Evolutionary conservation across 371 early-diverging fungal species (phyloP).

Genomic region (Blastocladiella emersonii): DNA sequence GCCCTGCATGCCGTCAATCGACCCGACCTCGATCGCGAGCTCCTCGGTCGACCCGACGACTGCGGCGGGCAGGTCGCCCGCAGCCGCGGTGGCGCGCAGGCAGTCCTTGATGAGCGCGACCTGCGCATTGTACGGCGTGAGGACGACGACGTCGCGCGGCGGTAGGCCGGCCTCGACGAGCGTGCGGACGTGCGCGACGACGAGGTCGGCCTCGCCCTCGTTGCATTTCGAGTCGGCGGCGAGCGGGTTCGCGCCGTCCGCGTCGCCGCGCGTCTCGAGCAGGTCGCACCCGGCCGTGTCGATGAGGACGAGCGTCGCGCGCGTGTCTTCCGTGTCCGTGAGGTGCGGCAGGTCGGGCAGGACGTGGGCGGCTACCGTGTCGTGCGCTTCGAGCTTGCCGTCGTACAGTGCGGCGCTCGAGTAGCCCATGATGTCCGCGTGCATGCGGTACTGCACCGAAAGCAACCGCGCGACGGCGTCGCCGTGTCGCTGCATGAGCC

Average conservation of each 20-base stretch:
- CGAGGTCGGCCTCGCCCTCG: slow-evolving; percentile 55
- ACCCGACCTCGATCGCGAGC: slow-evolving; percentile 57
- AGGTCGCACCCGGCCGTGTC: slow-evolving; percentile 61
- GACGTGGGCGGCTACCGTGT: slow-evolving; percentile 45
- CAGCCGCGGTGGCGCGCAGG: no score
- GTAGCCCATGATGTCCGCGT: slow-evolving; percentile 63
- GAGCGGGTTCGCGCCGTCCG: not conserved
- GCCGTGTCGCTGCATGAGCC: slow-evolving; percentile 60
- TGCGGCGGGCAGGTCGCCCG: no score
- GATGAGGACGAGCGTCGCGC: slow-evolving; percentile 46
- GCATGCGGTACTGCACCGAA: slow-evolving; percentile 79
- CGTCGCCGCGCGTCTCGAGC: slow-evolving; percentile 31
- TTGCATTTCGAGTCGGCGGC: slow-evolving; percentile 28
- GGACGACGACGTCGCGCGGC: slow-evolving; percentile 57
- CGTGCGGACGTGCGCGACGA: slow-evolving; percentile 37
- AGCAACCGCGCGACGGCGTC: slow-evolving; percentile 46
- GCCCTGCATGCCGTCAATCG: slow-evolving; percentile 95
- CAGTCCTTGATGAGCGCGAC: slow-evolving; percentile 31
- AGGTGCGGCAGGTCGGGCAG: slow-evolving; percentile 49
- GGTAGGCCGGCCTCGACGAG: slow-evolving; percentile 50
- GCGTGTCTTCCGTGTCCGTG: slow-evolving; percentile 28
- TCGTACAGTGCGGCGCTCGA: slow-evolving; percentile 51
- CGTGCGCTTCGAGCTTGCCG: slow-evolving; percentile 45
- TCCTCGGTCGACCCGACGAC: slow-evolving; percentile 21
- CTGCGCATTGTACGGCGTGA: slow-evolving; percentile 76